Conservation (phyloP, 108 stramenopile species). For the Nannochloropsis salina region DNA sequence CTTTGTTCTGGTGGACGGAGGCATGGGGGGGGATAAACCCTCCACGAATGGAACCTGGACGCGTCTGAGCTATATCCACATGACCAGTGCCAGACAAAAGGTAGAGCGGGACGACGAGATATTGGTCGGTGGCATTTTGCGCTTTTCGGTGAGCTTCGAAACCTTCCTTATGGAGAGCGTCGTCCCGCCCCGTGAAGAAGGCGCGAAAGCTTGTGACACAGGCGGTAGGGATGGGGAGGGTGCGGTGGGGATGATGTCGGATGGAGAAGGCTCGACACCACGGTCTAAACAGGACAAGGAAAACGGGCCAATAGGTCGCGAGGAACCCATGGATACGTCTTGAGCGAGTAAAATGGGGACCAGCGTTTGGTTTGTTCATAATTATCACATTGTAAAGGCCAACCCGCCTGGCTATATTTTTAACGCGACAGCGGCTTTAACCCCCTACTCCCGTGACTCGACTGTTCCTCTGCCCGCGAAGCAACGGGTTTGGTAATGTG, state of each 20-base stretch:
- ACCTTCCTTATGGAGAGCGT: not conserved
- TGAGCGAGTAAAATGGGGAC: not conserved
- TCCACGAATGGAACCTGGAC: conserved; percentile 59
- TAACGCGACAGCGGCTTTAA: too few relatives aligned
- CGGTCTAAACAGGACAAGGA: not conserved
- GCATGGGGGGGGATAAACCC: conserved; percentile 21
- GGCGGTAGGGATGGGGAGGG: not conserved
- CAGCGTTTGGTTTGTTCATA: too few relatives aligned
- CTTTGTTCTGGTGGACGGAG: conserved; percentile 48
- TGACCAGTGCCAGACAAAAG: conserved; percentile 22
- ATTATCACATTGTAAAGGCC: too few relatives aligned
- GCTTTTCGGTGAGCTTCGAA: not conserved
- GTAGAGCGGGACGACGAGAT: conserved; percentile 35
- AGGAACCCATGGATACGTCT: conserved; percentile 1
- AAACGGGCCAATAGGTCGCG: not conserved
- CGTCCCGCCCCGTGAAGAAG: not conserved
- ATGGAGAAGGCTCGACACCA: not conserved
- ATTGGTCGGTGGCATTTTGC: conserved; percentile 27
- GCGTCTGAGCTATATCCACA: conserved; percentile 53
- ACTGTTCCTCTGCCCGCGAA: too few relatives aligned
- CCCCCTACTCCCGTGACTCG: too few relatives aligned
- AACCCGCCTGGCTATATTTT: too few relatives aligned
- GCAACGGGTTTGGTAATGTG: too few relatives aligned
- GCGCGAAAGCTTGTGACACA: not conserved
- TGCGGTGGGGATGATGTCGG: not conserved